These are phyloP conservation scores for Boletus mariae DNA, from an alignment of 1,284 basidiomycete species.

Conservation along the genomic window DNA sequence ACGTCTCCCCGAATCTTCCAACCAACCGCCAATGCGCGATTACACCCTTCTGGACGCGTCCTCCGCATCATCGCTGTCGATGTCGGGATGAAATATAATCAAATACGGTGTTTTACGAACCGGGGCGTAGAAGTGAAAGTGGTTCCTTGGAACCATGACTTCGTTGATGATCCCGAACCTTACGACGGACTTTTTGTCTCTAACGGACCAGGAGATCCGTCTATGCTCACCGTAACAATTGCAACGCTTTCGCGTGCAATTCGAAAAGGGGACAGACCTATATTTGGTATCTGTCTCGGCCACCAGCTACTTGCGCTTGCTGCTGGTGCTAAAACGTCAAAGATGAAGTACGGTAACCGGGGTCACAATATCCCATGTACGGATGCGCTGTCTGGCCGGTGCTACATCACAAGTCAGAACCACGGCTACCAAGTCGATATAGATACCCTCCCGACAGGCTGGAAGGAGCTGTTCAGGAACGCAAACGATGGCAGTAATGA, in stretches of 20 bases:
- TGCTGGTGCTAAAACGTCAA: constrained; percentile 89
- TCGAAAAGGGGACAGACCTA: constrained; percentile 72
- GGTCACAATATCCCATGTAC: constrained; percentile 99
- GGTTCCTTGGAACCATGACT: constrained; percentile 97
- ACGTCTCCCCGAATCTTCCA: constrained; percentile 69
- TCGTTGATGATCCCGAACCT: constrained; percentile 70
- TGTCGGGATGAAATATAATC: constrained; percentile 99
- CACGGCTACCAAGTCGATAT: constrained; percentile 97
- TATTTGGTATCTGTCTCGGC: constrained; percentile 99
- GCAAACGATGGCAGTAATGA: constrained; percentile 98
- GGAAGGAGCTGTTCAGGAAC: constrained; percentile 95
- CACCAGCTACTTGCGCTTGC: constrained; percentile 97
- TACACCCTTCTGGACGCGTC: constrained; percentile 79
- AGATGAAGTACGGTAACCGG: constrained; percentile 99
- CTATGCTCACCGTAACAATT: constrained; percentile 78
- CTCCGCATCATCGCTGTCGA: constrained; percentile 90
- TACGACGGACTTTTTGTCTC: constrained; percentile 97
- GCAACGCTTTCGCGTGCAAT: constrained; percentile 71
- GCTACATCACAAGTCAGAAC: constrained; percentile 99
- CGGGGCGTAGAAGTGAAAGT: constrained; percentile 97
- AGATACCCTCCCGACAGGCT: constrained; percentile 73
- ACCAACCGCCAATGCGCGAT: constrained; percentile 51
- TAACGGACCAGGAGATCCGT: constrained; percentile 97
- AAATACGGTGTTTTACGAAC: constrained; percentile 93
- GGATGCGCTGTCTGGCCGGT: constrained; percentile 88